A percentile compares a stretch with the other conserved stretches of the same genome.
Evolutionary conservation across 306 rosid species (phyloP).

Genomic region (Trifolium repens): DNA sequence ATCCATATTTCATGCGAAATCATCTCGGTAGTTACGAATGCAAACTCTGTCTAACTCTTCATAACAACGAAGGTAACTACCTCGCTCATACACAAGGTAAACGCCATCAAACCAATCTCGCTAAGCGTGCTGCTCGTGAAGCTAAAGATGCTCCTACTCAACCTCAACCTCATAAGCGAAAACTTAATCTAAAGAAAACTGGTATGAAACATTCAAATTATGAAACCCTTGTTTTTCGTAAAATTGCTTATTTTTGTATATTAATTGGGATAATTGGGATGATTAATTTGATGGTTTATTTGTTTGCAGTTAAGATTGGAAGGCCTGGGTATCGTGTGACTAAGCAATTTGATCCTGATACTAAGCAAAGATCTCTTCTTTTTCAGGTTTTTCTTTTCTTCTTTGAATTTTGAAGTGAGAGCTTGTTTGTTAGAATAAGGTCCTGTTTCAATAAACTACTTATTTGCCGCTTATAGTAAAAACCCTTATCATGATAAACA

Average conservation of each 20-base stretch:
- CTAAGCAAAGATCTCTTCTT: slow-evolving; percentile 92
- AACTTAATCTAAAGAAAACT: slow-evolving; percentile 74
- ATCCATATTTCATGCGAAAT: slow-evolving; percentile 97
- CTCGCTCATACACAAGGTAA: slow-evolving; percentile 97
- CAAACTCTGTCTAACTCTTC: slow-evolving; percentile 89
- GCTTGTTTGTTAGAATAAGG: neutral
- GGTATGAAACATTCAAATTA: slow-evolving; percentile 37
- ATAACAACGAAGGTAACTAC: slow-evolving; percentile 97
- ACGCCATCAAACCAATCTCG: slow-evolving; percentile 93
- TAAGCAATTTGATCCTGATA: slow-evolving; percentile 88
- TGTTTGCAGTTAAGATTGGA: slow-evolving; percentile 80
- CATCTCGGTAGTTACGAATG: slow-evolving; percentile 98
- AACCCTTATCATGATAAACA: too few species aligned
- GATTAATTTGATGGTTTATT: neutral
- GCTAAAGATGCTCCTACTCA: slow-evolving; percentile 97
- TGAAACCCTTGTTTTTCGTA: neutral
- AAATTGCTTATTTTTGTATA: too few species aligned
- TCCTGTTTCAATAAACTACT: neutral
- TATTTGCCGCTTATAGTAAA: neutral
- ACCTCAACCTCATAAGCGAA: slow-evolving; percentile 97
- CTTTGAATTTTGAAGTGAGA: neutral
- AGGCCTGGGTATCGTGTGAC: slow-evolving; percentile 96
- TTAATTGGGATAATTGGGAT: neutral
- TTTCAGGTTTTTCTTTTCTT: slow-evolving; percentile 64
- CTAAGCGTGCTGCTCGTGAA: slow-evolving; percentile 93